Base-by-base conservation (phyloP, 2,329 filamentous ascomycete species). In the Juglanconis sp. region DNA sequence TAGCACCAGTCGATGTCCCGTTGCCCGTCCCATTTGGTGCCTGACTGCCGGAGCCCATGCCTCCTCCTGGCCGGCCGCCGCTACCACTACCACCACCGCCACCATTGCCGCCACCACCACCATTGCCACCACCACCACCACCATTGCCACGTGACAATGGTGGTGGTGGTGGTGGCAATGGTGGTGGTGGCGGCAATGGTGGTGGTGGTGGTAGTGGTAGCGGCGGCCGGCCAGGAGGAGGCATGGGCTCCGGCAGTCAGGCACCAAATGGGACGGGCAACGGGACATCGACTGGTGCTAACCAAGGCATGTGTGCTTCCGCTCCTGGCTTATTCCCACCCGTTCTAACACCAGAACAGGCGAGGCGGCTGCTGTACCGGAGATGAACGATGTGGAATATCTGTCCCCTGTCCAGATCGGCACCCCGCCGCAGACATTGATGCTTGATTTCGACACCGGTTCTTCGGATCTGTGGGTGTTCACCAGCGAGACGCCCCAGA, bases 401-500 rank as follows among this genome's bases (percentile, higher is more conserved):
- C 72, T 85, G 49, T 79, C 78, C 36, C 84, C 86, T 1, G 86
- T 90, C 57, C 81, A 77, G 30, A 77, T 89, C 67, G 87, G 87
- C 59, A 78, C 65, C 1, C 73, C 73, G 38, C 68, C 72, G 9
- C 81, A 83, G 65, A 84, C 77, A 7, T 67, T 90, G 67, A 81
- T 83, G 65, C 75, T 90, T 65, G 83, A 89, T 70, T 85, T 89
- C 65, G 87, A 90, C 67, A 90, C 87, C 42, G 87, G 87, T 31
- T 87, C 84, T 55, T 79, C 86, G 47, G 87, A 89, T 73, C 77
- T 90, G 79, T 90, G 87, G 87, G 85, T 87, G 38, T 89, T 87
- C 74, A 87, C 84, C 15, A 77, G 73, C 50, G 75, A 84, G 56
- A 79, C 85, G 46, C 71, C 82, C 5, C 64, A 71, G 13, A 70